These are phyloP conservation scores for Trichosporon sp. DNA, from an alignment of 1,284 basidiomycete genomes.

Conservation along the genomic window DNA sequence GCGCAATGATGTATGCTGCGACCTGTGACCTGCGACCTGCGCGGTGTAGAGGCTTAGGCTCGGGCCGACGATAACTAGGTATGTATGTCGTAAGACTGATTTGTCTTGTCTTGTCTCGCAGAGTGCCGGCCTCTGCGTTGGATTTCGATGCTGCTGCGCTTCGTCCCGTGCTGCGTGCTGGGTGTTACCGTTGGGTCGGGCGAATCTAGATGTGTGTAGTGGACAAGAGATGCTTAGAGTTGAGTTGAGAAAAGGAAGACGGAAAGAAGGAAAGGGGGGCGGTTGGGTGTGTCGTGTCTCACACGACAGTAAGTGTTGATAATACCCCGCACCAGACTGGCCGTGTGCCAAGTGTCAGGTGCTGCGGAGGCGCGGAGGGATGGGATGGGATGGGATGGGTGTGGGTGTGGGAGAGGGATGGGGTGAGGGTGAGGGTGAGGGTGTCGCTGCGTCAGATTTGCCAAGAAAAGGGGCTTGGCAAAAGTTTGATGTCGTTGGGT, in stretches of 20 bases:
- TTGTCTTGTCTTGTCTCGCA: too few species aligned
- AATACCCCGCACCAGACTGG: neutral
- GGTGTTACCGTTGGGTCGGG: neutral
- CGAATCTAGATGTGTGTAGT: too few species aligned
- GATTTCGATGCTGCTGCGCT: neutral
- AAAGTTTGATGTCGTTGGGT: constrained; percentile 1
- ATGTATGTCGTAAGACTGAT: neutral
- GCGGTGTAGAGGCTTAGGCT: neutral
- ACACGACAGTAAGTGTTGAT: neutral
- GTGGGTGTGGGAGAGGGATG: too few species aligned
- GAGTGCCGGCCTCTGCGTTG: neutral
- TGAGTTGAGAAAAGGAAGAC: neutral
- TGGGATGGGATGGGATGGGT: too few species aligned
- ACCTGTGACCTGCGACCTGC: neutral
- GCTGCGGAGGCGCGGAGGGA: too few species aligned
- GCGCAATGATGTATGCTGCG: neutral
- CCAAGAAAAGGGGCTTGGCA: constrained; percentile 1
- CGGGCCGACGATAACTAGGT: neutral
- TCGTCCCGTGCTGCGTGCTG: neutral
- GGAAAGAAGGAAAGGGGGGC: neutral
- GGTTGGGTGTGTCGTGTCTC: neutral
- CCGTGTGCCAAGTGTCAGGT: too few species aligned
- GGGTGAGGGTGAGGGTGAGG: neutral
- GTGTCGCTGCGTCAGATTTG: neutral
- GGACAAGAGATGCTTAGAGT: too few species aligned